phyloP scores from a whole-genome alignment of 164 flowering plant genomes.

The Protea cynaroides region DNA sequence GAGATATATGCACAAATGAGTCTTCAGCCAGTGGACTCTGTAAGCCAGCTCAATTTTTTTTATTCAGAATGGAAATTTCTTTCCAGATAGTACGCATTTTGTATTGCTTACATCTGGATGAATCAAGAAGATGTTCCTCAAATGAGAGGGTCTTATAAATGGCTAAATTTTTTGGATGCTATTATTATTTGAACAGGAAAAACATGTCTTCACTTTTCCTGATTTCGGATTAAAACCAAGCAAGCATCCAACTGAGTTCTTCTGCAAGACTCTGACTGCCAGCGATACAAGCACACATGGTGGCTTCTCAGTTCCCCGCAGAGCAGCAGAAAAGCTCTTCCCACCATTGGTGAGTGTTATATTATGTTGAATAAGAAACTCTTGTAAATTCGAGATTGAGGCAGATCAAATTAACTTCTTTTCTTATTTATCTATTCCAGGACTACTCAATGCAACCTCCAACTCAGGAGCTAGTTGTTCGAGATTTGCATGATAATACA shows the following conservation, averaged over 20 bases:
- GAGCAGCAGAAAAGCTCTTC: constrained; percentile 98
- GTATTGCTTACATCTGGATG: not conserved
- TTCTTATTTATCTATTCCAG: constrained; percentile 30
- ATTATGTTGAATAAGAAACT: not conserved
- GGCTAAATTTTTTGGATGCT: not conserved
- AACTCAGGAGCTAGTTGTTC: constrained; percentile 86
- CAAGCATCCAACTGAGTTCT: constrained; percentile 92
- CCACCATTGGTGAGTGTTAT: constrained; percentile 64
- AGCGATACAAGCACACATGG: constrained; percentile 99
- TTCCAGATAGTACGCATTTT: not conserved
- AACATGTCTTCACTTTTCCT: constrained; percentile 69
- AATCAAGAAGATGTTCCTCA: not conserved
- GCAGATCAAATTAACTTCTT: not conserved
- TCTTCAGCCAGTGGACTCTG: constrained; percentile 90
- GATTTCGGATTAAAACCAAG: constrained; percentile 63
- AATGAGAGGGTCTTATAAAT: not conserved
- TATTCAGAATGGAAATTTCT: not conserved
- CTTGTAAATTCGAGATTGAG: not conserved
- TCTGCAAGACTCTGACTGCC: constrained; percentile 96
- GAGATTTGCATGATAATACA: constrained; percentile 85
- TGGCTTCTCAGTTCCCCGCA: constrained; percentile 97
- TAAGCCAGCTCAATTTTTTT: constrained; percentile 35
- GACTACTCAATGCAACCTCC: constrained; percentile 96
- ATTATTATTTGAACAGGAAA: constrained; percentile 45
- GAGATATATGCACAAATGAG: constrained; percentile 98